A percentile compares a stretch with the other conserved stretches of the same genome.
These are phyloP conservation scores for Dichotomocladium elegans DNA, from an alignment of 371 early-diverging fungal genomes.

Conservation along the genomic window DNA sequence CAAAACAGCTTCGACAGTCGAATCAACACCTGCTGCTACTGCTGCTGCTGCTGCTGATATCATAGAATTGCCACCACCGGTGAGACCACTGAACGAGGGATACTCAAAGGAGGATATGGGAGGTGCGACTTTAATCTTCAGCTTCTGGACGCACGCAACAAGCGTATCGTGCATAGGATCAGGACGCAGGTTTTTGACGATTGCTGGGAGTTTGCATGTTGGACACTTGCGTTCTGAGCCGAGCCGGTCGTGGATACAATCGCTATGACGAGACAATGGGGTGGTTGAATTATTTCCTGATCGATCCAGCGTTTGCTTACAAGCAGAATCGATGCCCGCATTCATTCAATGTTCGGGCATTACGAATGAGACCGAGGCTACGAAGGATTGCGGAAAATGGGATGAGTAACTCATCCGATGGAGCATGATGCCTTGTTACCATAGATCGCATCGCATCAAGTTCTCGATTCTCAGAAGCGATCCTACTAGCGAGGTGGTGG, in stretches of 20 bases:
- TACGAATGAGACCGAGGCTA: slow-evolving; percentile 3
- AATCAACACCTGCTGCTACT: not conserved
- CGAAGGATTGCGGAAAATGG: not conserved
- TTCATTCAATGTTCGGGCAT: slow-evolving; percentile 11
- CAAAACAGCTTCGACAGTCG: too few species aligned
- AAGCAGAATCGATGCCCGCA: slow-evolving; percentile 29
- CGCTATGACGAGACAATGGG: slow-evolving; percentile 3
- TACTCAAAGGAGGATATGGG: too few species aligned
- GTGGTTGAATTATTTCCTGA: not conserved
- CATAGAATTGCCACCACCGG: not conserved
- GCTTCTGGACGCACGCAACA: slow-evolving; percentile 16
- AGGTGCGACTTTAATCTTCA: too few species aligned
- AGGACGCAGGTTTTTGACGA: slow-evolving; percentile 18
- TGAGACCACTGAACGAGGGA: not conserved
- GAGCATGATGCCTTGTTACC: slow-evolving; percentile 6
- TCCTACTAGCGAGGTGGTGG: not conserved
- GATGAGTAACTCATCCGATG: not conserved
- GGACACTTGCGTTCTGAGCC: slow-evolving; percentile 15
- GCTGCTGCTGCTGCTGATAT: not conserved
- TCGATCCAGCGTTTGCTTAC: slow-evolving; percentile 2
- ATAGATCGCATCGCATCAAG: slow-evolving; percentile 12
- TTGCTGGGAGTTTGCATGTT: slow-evolving; percentile 18
- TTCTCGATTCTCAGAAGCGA: slow-evolving; percentile 10
- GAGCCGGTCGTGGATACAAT: slow-evolving; percentile 13
- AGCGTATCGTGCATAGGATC: slow-evolving; percentile 21